Percentiles rank a stretch among this genome's conserved stretches.
phyloP scores from a whole-genome alignment of 2,329 filamentous ascomycete genomes.

The Dendryphion nanum region DNA sequence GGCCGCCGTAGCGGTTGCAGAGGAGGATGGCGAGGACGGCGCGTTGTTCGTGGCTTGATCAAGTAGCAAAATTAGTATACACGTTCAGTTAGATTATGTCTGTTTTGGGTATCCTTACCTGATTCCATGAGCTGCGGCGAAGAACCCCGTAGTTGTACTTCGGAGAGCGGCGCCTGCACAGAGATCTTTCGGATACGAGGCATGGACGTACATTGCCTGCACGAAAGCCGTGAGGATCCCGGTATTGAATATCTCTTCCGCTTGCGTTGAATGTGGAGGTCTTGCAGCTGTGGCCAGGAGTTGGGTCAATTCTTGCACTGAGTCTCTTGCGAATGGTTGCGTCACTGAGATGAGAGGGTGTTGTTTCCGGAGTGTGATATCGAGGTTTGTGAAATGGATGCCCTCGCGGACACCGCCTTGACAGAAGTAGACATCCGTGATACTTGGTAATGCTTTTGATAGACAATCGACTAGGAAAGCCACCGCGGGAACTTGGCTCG shows the following conservation, averaged over 20 bases:
- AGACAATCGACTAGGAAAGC: slow-evolving; percentile 77
- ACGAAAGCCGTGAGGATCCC: slow-evolving; percentile 56
- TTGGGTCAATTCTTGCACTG: slow-evolving; percentile 46
- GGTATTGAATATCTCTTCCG: slow-evolving; percentile 41
- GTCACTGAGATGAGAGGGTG: slow-evolving; percentile 68
- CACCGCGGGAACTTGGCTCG: slow-evolving; percentile 80
- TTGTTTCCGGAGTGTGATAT: slow-evolving; percentile 57
- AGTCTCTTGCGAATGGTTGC: slow-evolving; percentile 49
- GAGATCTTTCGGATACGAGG: slow-evolving; percentile 45
- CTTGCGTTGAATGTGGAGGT: slow-evolving; percentile 14
- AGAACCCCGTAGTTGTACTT: slow-evolving; percentile 65
- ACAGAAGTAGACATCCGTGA: slow-evolving; percentile 75
- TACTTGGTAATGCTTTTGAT: slow-evolving; percentile 64
- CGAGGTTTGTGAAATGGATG: slow-evolving; percentile 70
- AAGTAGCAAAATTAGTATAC: too few relatives aligned
- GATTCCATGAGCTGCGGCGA: slow-evolving; percentile 69
- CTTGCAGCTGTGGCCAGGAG: slow-evolving; percentile 52
- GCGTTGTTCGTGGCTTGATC: slow-evolving; percentile 68
- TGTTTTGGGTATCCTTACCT: too few relatives aligned
- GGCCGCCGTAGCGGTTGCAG: slow-evolving; percentile 71
- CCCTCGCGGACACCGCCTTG: slow-evolving; percentile 87
- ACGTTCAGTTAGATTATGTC: too few relatives aligned
- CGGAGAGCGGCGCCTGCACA: slow-evolving; percentile 68
- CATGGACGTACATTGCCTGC: slow-evolving; percentile 56
- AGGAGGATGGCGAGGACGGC: slow-evolving; percentile 69